Evolutionary conservation across 108 stramenopile genomes (phyloP), one percentile per base, ranked within the genome.

Genomic region (Ochromonas danica): DNA sequence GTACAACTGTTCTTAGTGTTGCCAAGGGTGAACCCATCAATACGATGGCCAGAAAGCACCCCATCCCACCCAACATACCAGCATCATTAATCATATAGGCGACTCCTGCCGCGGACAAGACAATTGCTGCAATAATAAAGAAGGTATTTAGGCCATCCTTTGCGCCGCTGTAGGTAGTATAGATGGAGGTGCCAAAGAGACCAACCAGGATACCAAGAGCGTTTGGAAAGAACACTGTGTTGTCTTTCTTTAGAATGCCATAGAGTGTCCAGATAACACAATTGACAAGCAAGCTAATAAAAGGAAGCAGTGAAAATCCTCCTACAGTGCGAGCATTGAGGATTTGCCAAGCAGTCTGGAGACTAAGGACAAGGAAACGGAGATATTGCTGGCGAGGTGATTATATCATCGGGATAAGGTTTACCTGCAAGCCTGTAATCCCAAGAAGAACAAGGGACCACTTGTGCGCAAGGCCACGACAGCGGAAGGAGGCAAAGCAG

Each of bases 261-360:
- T 67, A 67, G 35, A 67, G 35, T 36, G 63, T 67, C 63, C 63
- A 67, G 17, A 67, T 67, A 36, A 67, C 17, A 25, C 63, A 67
- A 67, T 67, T 67, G 33, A 25, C 25, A 6, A 67, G 30, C 25
- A 67, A 67, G 25, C 63, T 67, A 6, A 36, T 10, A 67, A 67
- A 67, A 36, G 63, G 63, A 35, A 67, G 31, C 3, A 33, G 25
- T 10, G 63, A 28, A 22, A 35, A 67, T 67, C 31, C 31, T 67
- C 63, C 63, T 31, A 67, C 63, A 33, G 30, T 35, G 17, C 31
- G 17, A 31, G 31, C 31, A 10, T 67, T 22, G 3, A 28, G 6
- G 3, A 67, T 33, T 36, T 67, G 3, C 63, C 3, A 31, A 3
- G 63, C 63, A 10, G 63, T 67, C 27, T 10, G 17, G 10, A 67